phyloP scores from a whole-genome alignment of 306 rosid genomes.

The Potentilla sterilis region DNA sequence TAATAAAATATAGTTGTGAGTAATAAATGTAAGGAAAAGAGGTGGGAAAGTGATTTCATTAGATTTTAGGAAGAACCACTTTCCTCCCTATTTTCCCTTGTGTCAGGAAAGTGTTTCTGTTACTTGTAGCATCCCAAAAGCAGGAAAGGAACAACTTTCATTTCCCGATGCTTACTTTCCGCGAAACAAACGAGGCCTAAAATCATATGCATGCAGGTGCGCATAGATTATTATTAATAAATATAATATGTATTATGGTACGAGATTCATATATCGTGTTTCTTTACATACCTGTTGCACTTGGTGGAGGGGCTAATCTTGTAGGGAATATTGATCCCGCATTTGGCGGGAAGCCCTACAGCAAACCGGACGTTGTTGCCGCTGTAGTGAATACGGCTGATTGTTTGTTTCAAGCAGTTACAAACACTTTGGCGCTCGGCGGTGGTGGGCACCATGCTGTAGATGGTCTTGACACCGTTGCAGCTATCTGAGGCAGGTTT shows the following conservation, averaged over 20 bases:
- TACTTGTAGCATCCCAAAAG: too few species aligned
- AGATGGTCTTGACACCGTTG: constrained; percentile 36
- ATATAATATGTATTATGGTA: too few species aligned
- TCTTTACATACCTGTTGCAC: constrained; percentile 23
- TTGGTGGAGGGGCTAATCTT: constrained; percentile 30
- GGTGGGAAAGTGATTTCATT: too few species aligned
- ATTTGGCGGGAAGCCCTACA: constrained; percentile 39
- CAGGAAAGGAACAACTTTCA: too few species aligned
- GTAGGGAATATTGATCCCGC: constrained; percentile 27
- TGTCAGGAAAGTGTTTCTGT: too few species aligned
- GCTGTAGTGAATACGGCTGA: constrained; percentile 14
- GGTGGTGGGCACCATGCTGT: constrained; percentile 36
- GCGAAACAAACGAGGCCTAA: too few species aligned
- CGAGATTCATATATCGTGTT: too few species aligned
- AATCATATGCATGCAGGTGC: neutral
- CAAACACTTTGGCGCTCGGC: constrained; percentile 51
- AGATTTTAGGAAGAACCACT: too few species aligned
- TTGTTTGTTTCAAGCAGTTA: constrained; percentile 41
- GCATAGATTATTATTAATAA: neutral
- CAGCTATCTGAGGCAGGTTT: constrained; percentile 37
- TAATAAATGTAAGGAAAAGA: too few species aligned
- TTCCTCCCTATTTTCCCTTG: too few species aligned
- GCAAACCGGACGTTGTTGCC: constrained; percentile 26
- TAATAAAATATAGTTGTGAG: too few species aligned
- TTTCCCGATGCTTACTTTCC: too few species aligned